Percentiles rank a stretch among this genome's conserved stretches.
Conservation (phyloP, 148 eudicot species). For the Rhododendron vialii region DNA sequence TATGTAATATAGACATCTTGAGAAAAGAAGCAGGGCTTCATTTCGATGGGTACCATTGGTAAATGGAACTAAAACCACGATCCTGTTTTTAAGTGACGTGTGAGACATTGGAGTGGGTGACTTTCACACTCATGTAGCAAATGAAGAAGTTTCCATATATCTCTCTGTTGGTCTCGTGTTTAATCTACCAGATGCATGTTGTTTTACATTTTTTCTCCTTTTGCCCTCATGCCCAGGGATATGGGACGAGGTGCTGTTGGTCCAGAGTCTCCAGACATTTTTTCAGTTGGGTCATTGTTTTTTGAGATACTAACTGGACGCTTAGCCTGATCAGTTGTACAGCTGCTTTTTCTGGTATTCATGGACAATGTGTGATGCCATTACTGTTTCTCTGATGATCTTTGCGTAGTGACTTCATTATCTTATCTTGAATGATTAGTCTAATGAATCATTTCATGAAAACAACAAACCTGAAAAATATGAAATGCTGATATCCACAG, state of each 20-base stretch:
- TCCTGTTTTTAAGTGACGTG: not conserved
- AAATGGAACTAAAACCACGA: not conserved
- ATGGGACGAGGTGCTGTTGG: not conserved
- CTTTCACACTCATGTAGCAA: not conserved
- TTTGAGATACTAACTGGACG: not conserved
- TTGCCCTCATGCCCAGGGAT: not conserved
- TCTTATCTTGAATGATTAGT: not conserved
- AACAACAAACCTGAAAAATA: no score
- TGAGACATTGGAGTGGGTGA: not conserved
- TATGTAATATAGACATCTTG: not conserved
- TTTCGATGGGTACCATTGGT: not conserved
- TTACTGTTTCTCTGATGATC: not conserved
- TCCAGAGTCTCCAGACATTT: not conserved
- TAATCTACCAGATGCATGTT: not conserved
- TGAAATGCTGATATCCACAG: not conserved
- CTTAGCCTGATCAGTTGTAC: not conserved
- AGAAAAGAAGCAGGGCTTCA: not conserved
- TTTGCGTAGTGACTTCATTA: not conserved
- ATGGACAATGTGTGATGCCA: not conserved
- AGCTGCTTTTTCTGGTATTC: not conserved
- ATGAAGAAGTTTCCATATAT: not conserved
- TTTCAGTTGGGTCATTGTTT: not conserved
- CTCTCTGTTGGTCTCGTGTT: not conserved
- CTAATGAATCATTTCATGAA: not conserved
- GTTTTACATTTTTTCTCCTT: not conserved